These are phyloP conservation scores for Trichophyton verrucosum DNA, from an alignment of 2,329 filamentous ascomycete genomes.

Conservation along the genomic window DNA sequence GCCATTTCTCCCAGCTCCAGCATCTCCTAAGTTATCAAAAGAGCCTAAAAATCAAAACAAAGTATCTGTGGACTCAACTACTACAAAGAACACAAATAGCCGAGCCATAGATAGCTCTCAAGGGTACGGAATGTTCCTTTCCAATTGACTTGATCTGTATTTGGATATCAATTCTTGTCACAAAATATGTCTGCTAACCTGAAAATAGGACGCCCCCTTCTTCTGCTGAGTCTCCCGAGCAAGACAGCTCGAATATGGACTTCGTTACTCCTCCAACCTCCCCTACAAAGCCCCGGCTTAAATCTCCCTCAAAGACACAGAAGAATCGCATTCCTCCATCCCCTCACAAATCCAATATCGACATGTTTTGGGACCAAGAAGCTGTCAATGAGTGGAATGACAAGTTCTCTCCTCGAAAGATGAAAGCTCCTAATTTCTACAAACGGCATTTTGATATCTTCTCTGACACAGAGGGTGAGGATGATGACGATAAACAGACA, in stretches of 20 bases:
- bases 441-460: conserved; percentile 19
- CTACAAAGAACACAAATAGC: background rate
- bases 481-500: conserved; percentile 13
- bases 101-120: background rate
- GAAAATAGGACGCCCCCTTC: background rate
- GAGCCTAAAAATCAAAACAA: background rate
- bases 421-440: conserved; percentile 11
- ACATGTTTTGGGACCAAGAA: conserved; percentile 44
- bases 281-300: conserved; percentile 31
- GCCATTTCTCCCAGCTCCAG: background rate
- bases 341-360: conserved; percentile 38
- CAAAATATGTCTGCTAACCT: background rate
- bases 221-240: background rate
- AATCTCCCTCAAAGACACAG: conserved; percentile 37
- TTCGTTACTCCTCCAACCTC: conserved; percentile 33
- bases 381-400: conserved; percentile 44
- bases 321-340: conserved; percentile 36
- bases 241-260: background rate
- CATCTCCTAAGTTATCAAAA: background rate
- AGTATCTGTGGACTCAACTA: background rate
- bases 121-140: background rate
- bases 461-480: conserved; percentile 28
- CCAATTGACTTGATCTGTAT: background rate
- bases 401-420: conserved; percentile 40
- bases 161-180: background rate